Base-by-base conservation (phyloP, 2,329 filamentous ascomycete species). In the Fusarium nurragi region DNA sequence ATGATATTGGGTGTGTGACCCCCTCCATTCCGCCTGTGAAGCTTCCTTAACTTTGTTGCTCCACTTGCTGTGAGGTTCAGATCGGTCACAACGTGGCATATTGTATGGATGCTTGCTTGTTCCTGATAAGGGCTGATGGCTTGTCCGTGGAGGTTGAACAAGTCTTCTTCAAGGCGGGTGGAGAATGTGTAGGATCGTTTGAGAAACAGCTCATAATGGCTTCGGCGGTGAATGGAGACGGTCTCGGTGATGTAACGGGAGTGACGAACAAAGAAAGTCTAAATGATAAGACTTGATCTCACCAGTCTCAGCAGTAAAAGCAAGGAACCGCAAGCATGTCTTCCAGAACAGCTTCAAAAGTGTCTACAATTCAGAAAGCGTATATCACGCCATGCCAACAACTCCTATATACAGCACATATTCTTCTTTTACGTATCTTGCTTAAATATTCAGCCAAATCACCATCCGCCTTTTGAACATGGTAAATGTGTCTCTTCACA, bases 171-270 rank as follows among this genome's bases (percentile, higher is more conserved):
- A 57, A 38, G 45, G 45, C 30, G 32, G 49, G 55, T 59, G 55
- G 55, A 43, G 55, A 59, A n/a, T n/a, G 56, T 14, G 30, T 18
- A 34, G 43, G 8, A 50, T 68, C 66, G 50, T 56, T 59, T 59
- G 63, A 62, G 63, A 21, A 65, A 68, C 66, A 67, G 53, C 49
- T 68, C 61, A 68, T 50, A 36, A 43, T 23, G 40, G 45, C 47
- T 41, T 56, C 49, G 56, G 50, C 59, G 59, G 60, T 56, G 34
- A 48, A 64, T 50, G n/a, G 23, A 37, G 41, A 22, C 9, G 34
- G 11, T 14, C 16, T 19, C 25, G 34, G 28, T 23, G 28, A 49
- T 38, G 23, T 22, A n/a, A 5, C 9, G 18, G 46, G n/a, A 21
- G 18, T 21, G n/a, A 22, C 6, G 25, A 36, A n/a, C n/a, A 25